A percentile compares a stretch with the other conserved stretches of the same genome.
Evolutionary conservation across 2,329 filamentous ascomycete species (phyloP).

Genomic region (Fusarium solani-melongenae): DNA sequence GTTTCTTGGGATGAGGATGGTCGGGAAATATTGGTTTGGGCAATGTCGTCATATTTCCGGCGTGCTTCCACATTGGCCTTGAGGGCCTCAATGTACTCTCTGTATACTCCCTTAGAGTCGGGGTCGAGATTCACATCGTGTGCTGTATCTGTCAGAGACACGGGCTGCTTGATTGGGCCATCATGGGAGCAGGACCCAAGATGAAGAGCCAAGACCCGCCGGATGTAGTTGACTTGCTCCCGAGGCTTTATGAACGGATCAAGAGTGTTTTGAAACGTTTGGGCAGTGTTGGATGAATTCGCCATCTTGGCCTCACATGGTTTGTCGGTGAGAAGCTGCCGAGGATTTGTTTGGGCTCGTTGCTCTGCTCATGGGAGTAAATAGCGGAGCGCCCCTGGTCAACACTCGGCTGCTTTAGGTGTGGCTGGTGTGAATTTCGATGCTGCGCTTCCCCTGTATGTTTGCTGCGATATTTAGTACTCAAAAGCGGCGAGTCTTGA

Average conservation of each 20-base stretch:
- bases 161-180: constrained; percentile 55
- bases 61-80: constrained; percentile 63
- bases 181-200: constrained; percentile 60
- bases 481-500: not conserved
- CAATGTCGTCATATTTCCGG: constrained; percentile 57
- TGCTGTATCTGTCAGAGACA: constrained; percentile 60
- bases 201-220: constrained; percentile 65
- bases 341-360: constrained; percentile 8
- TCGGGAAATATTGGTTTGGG: constrained; percentile 36
- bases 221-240: constrained; percentile 67
- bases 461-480: not conserved
- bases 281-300: constrained; percentile 46
- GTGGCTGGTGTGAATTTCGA: constrained; percentile 22
- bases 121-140: constrained; percentile 49
- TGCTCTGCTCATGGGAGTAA: constrained; percentile 23
- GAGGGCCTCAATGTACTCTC: constrained; percentile 66
- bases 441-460: not conserved
- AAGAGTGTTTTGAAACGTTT: constrained; percentile 57
- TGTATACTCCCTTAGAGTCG: constrained; percentile 60
- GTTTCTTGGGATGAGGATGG: constrained; percentile 33
- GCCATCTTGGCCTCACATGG: constrained; percentile 43
- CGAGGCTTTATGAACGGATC: constrained; percentile 66
- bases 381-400: constrained; percentile 22
- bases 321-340: constrained; percentile 15
- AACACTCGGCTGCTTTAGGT: constrained; percentile 17